A percentile compares a stretch with the other conserved stretches of the same genome.
Evolutionary conservation across 176 grass and related monocot species (phyloP).

Genomic region (Chrysopogon serrulatus): DNA sequence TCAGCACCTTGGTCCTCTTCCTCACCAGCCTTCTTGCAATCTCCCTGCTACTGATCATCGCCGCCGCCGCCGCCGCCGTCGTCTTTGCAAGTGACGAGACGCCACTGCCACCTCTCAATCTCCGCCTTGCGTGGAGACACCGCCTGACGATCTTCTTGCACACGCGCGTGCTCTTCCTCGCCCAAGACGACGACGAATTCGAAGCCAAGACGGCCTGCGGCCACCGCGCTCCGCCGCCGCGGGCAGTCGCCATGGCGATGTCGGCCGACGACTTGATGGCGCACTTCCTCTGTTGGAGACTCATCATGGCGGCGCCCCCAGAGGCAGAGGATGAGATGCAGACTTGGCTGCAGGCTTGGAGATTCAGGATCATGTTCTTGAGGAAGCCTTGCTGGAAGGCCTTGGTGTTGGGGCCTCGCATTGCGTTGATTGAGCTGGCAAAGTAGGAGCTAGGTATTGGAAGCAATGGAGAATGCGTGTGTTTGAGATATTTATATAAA

Average conservation of each 20-base stretch:
- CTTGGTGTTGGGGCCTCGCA: conserved; percentile 37
- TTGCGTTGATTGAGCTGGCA: conserved; percentile 18
- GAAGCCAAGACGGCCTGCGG: conserved; percentile 30
- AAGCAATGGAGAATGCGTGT: background rate
- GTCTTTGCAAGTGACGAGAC: background rate
- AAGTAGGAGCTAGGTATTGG: background rate
- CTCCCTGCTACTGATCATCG: conserved; percentile 9
- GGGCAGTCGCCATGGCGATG: conserved; percentile 56
- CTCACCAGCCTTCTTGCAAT: conserved; percentile 55
- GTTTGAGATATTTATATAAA: background rate
- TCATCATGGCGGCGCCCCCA: background rate
- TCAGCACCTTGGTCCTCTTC: conserved; percentile 60
- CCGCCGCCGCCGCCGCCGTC: background rate
- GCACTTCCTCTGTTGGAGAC: conserved; percentile 38
- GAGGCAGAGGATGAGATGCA: background rate
- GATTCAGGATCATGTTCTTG: conserved; percentile 46
- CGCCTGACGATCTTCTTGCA: conserved; percentile 38
- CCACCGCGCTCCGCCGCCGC: conserved; percentile 22
- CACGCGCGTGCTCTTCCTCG: background rate
- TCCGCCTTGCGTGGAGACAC: background rate
- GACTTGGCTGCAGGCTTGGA: conserved; percentile 4
- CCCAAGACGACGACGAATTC: background rate
- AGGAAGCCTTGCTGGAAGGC: conserved; percentile 61
- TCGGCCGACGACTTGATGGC: conserved; percentile 61
- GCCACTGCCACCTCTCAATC: background rate